phyloP scores from a whole-genome alignment of 371 early-diverging fungal genomes.

The Mortierella sp. region DNA sequence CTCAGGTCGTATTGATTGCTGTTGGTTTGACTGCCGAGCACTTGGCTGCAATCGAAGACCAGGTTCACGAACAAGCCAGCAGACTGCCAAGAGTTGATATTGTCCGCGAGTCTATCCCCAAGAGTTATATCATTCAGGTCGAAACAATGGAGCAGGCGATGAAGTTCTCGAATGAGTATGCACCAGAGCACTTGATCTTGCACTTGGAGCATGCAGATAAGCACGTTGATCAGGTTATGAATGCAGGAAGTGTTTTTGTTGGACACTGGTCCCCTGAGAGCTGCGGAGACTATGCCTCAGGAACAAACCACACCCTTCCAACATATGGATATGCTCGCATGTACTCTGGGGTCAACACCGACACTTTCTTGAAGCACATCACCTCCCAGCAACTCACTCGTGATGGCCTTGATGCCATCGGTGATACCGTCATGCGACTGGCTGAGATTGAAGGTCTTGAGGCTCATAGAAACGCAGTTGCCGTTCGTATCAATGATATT shows the following conservation, averaged over 20 bases:
- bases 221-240: slow-evolving; percentile 74
- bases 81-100: slow-evolving; percentile 92
- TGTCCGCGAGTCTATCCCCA: slow-evolving; percentile 88
- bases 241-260: slow-evolving; percentile 97
- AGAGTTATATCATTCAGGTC: slow-evolving; percentile 82
- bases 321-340: slow-evolving; percentile 98
- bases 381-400: slow-evolving; percentile 92
- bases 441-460: slow-evolving; percentile 96
- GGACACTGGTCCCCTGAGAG: slow-evolving; percentile 97
- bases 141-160: slow-evolving; percentile 83
- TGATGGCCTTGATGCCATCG: slow-evolving; percentile 89
- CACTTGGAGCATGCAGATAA: slow-evolving; percentile 83
- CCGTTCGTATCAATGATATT: slow-evolving; percentile 83
- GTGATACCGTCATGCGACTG: slow-evolving; percentile 90
- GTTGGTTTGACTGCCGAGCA: slow-evolving; percentile 77
- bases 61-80: slow-evolving; percentile 86
- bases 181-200: slow-evolving; percentile 97
- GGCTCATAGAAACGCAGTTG: slow-evolving; percentile 97
- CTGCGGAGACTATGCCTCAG: slow-evolving; percentile 98
- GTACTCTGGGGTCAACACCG: slow-evolving; percentile 97
- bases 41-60: slow-evolving; percentile 79
- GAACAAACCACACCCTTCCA: slow-evolving; percentile 99
- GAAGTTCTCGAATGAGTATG: slow-evolving; percentile 93
- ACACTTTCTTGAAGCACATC: slow-evolving; percentile 95
- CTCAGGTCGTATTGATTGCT: slow-evolving; percentile 95